Conservation (phyloP, 2,329 filamentous ascomycete genomes). For the Exophiala xenobiotica region DNA sequence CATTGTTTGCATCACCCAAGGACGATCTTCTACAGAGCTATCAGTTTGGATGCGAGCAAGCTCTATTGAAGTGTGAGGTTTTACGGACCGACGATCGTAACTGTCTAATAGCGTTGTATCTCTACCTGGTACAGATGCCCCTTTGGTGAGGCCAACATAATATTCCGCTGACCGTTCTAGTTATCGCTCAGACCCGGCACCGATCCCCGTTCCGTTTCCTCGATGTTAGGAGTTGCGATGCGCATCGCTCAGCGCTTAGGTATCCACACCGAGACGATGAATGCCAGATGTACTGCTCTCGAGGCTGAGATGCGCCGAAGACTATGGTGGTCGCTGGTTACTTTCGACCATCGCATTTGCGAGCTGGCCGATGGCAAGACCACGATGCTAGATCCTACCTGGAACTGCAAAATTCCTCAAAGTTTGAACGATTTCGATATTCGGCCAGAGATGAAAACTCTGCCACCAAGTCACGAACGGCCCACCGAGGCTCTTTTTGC, state of each 20-base stretch:
- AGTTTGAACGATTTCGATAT: conserved; percentile 47
- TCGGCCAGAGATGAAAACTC: conserved; percentile 39
- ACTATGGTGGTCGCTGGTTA: conserved; percentile 70
- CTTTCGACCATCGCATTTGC: conserved; percentile 67
- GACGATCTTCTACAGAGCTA: conserved; percentile 42
- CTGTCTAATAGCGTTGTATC: conserved; percentile 52
- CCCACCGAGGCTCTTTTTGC: conserved; percentile 46
- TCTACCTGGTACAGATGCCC: conserved; percentile 51
- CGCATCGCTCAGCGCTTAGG: conserved; percentile 68
- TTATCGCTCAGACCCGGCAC: conserved; percentile 58
- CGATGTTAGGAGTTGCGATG: conserved; percentile 64
- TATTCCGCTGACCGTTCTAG: conserved; percentile 41
- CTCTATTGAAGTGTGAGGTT: conserved; percentile 45
- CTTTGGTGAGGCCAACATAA: conserved; percentile 1
- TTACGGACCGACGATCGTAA: conserved; percentile 44
- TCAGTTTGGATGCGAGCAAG: conserved; percentile 49
- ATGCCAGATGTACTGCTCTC: conserved; percentile 47
- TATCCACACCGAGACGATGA: conserved; percentile 62
- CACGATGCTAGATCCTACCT: conserved; percentile 41
- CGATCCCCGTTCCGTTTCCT: conserved; percentile 61
- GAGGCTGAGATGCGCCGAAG: conserved; percentile 70
- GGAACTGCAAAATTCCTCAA: conserved; percentile 44
- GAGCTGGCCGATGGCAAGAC: conserved; percentile 60
- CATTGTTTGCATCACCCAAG: conserved; percentile 39
- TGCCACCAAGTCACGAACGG: conserved; percentile 33